Evolutionary conservation across 2,329 filamentous ascomycete genomes (phyloP).

Genomic region (Cyphellophora attinorum): DNA sequence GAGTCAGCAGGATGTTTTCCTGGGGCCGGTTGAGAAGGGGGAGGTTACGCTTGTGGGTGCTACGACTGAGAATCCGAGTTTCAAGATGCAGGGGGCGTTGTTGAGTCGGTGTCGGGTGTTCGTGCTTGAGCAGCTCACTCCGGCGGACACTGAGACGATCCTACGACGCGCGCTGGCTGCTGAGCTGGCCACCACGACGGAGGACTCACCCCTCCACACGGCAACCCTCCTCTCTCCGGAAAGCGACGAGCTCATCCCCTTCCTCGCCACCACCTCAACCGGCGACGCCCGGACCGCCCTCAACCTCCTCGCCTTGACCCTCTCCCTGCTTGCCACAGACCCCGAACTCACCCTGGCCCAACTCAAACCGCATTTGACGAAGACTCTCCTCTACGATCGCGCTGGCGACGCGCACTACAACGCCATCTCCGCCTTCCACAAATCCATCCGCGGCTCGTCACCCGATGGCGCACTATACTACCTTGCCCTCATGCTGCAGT

Average conservation of each 20-base stretch:
- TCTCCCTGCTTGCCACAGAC: slow-evolving; percentile 58
- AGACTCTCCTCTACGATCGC: slow-evolving; percentile 89
- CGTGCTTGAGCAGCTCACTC: slow-evolving; percentile 65
- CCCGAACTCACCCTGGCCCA: slow-evolving; percentile 60
- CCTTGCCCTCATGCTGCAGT: slow-evolving; percentile 88
- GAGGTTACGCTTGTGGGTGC: slow-evolving; percentile 87
- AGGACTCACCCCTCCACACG: slow-evolving; percentile 53
- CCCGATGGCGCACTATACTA: slow-evolving; percentile 89
- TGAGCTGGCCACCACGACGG: slow-evolving; percentile 43
- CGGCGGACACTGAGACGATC: slow-evolving; percentile 64
- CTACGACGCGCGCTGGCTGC: slow-evolving; percentile 62
- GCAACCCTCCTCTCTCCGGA: slow-evolving; percentile 15
- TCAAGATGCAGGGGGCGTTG: slow-evolving; percentile 81
- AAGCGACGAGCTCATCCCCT: slow-evolving; percentile 66
- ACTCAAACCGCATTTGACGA: slow-evolving; percentile 75
- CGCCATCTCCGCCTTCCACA: slow-evolving; percentile 94
- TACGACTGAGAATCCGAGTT: slow-evolving; percentile 93
- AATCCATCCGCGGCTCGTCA: slow-evolving; percentile 80
- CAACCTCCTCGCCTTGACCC: slow-evolving; percentile 81
- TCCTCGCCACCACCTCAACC: slow-evolving; percentile 78
- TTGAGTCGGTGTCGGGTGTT: slow-evolving; percentile 87
- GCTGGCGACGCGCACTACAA: slow-evolving; percentile 96
- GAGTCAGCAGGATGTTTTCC: slow-evolving; percentile 86
- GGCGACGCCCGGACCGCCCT: slow-evolving; percentile 89
- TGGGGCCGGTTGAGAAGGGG: slow-evolving; percentile 84